These are phyloP conservation scores for Cryoendolithus antarcticus DNA, from an alignment of 2,329 filamentous ascomycete genomes.

Conservation along the genomic window DNA sequence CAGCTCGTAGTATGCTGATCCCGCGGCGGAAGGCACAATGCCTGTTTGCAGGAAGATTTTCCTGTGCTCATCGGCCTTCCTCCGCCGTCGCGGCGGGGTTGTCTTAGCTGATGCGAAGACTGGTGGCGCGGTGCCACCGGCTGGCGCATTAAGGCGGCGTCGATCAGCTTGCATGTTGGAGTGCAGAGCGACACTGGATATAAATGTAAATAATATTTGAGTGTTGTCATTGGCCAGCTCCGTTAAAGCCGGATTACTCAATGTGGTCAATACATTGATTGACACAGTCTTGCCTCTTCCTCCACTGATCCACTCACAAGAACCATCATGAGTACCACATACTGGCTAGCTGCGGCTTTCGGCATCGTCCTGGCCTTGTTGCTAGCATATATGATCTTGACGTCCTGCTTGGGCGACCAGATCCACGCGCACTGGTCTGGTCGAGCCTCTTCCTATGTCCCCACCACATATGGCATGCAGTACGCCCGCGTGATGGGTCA, in stretches of 20 bases:
- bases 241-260: background rate
- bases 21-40: slow-evolving; percentile 82
- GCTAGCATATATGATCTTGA: slow-evolving; percentile 39
- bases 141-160: slow-evolving; percentile 79
- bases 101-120: slow-evolving; percentile 48
- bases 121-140: slow-evolving; percentile 62
- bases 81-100: slow-evolving; percentile 38
- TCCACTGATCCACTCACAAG: too few relatives aligned
- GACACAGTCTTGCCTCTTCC: too few relatives aligned
- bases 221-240: background rate
- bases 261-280: too few relatives aligned
- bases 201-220: background rate
- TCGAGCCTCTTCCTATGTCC: slow-evolving; percentile 27
- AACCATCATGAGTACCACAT: too few relatives aligned
- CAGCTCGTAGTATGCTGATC: slow-evolving; percentile 72
- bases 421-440: slow-evolving; percentile 36
- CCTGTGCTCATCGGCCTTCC: slow-evolving; percentile 59
- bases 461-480: slow-evolving; percentile 39
- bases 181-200: background rate
- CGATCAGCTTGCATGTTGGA: slow-evolving; percentile 51
- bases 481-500: slow-evolving; percentile 44
- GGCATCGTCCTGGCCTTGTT: slow-evolving; percentile 14
- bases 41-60: slow-evolving; percentile 89
- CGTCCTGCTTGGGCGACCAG: slow-evolving; percentile 42
- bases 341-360: slow-evolving; percentile 1